These are phyloP conservation scores for Alnus glutinosa DNA, from an alignment of 306 rosid species.

Conservation along the genomic window DNA sequence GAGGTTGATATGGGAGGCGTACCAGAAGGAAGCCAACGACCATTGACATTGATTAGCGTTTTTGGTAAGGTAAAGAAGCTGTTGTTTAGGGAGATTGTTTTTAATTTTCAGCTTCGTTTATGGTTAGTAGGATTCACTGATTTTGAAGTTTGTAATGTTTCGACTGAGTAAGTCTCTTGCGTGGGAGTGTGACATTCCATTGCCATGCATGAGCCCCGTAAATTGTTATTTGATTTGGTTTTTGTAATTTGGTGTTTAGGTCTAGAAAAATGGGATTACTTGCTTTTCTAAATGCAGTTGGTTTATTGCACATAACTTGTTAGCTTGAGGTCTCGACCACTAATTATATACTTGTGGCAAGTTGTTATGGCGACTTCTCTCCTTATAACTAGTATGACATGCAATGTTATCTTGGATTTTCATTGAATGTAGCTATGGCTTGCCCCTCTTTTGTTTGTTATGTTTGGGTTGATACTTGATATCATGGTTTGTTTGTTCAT, in stretches of 20 bases:
- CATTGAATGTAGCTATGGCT: too few relatives aligned
- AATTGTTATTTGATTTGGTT: neutral
- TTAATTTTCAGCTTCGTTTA: neutral
- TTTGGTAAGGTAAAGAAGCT: conserved; percentile 12
- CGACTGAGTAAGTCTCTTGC: neutral
- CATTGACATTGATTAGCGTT: conserved; percentile 12
- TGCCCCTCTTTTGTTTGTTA: neutral
- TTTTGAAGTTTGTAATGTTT: neutral
- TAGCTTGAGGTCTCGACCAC: too few relatives aligned
- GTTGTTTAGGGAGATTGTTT: neutral
- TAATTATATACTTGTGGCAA: neutral
- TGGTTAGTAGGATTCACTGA: neutral
- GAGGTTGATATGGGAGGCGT: conserved; percentile 42
- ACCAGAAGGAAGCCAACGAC: conserved; percentile 25
- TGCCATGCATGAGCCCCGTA: neutral
- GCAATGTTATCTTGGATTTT: too few relatives aligned
- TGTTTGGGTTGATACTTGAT: neutral
- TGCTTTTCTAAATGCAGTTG: neutral
- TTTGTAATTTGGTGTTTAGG: neutral
- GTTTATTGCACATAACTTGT: neutral
- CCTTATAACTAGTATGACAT: neutral
- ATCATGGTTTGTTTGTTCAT: neutral
- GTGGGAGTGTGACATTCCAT: neutral
- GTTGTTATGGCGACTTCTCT: neutral
- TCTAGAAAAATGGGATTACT: neutral